A percentile compares a stretch with the other conserved stretches of the same genome.
Conservation (phyloP, 148 eudicot species). For the Vaccinium darrowii region DNA sequence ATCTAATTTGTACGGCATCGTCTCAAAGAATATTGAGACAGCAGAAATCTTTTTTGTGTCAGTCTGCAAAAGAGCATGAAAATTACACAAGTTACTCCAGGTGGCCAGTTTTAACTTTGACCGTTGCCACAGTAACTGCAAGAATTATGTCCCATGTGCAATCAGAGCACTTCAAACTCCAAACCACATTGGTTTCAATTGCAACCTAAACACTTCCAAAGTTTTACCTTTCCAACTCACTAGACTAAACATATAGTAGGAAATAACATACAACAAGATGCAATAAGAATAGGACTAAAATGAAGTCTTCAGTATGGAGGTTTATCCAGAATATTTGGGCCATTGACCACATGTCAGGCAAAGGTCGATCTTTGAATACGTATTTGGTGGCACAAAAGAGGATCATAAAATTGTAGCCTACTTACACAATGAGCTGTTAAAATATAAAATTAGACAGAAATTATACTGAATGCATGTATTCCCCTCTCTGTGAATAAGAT, state of each 20-base stretch:
- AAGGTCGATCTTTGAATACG: not conserved
- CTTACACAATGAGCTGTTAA: not conserved
- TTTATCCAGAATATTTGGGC: not conserved
- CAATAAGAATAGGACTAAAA: not conserved
- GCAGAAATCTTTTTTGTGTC: constrained; percentile 99
- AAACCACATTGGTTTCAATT: not conserved
- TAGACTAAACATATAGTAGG: not conserved
- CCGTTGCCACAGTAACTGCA: not conserved
- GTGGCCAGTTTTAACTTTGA: not conserved
- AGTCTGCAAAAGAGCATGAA: constrained; percentile 50
- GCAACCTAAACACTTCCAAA: not conserved
- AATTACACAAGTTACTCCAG: not conserved
- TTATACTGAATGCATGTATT: not conserved
- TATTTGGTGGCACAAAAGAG: not conserved
- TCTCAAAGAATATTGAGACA: constrained; percentile 94
- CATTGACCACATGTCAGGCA: not conserved
- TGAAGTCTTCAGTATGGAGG: not conserved
- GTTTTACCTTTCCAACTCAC: not conserved
- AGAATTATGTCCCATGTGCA: not conserved
- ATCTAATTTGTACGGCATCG: constrained; percentile 96
- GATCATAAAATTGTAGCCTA: not conserved
- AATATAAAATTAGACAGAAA: not conserved
- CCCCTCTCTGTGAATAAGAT: not conserved
- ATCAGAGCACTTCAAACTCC: not conserved
- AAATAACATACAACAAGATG: not conserved